Conservation (phyloP, 169 alveolate species). For the Plasmodium coatneyi region DNA sequence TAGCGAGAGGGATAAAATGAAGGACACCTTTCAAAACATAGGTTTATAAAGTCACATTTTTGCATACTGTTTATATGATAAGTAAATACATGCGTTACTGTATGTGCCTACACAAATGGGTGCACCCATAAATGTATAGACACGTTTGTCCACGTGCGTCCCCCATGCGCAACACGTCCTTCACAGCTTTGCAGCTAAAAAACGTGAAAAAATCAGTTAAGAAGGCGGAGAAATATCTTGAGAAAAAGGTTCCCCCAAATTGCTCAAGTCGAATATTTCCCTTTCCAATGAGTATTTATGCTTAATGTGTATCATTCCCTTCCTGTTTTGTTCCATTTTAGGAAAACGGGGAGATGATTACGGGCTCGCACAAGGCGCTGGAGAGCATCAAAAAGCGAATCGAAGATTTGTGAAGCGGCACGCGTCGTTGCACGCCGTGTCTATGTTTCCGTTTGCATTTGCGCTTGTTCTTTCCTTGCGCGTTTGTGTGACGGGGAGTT, state of each 20-base stretch:
- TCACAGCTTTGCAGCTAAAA: constrained; percentile 61
- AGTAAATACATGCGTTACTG: not conserved
- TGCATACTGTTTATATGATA: not conserved
- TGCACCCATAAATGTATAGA: not conserved
- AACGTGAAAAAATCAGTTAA: constrained; percentile 56
- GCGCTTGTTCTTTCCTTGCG: not conserved
- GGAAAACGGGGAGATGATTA: constrained; percentile 26
- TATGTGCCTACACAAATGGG: not conserved
- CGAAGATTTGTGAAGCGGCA: constrained; percentile 24
- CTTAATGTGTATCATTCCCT: not conserved
- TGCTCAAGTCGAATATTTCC: not conserved
- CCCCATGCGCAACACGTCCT: not conserved
- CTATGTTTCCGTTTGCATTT: not conserved
- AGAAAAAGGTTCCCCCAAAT: constrained; percentile 5
- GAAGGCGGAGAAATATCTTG: constrained; percentile 43
- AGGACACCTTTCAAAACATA: constrained; percentile 49
- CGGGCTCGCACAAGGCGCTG: constrained; percentile 23
- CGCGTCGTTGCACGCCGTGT: not conserved
- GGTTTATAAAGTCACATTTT: constrained; percentile 18
- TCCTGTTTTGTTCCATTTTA: constrained; percentile 1
- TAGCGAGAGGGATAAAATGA: constrained; percentile 59
- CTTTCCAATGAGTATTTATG: not conserved
- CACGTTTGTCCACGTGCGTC: not conserved
- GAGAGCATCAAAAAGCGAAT: constrained; percentile 55
- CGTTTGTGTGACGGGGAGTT: not conserved